Base-by-base conservation (phyloP, 1,139 yeast species). In the Zygosaccharomyces pseudobailii region DNA sequence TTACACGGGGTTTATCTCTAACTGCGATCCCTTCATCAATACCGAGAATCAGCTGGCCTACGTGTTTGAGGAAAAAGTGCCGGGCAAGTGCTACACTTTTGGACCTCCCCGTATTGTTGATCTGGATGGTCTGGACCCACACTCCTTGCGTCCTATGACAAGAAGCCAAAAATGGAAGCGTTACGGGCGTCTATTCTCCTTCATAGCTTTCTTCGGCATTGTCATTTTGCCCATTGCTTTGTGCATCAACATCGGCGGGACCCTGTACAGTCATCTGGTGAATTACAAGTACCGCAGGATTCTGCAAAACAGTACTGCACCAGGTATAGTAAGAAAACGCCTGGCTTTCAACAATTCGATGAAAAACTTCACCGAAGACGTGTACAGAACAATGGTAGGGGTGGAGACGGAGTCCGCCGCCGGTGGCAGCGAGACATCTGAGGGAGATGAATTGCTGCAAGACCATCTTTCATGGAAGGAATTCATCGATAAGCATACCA, bases 71-170 rank as follows among this genome's bases (percentile, higher is more conserved):
- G 48, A 54, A 17, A 48, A 55, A n/a, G 51, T 64, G 17, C 69
- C 69, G 2, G 59, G 57, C 9, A 51, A 50, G 36, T 44, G 52
- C 46, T 56, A 49, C 42, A 39, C 51, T 19, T 40, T 40, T 22
- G 45, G 49, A n/a, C 43, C 49, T 46, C 85, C 88, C 2, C 73
- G 76, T 48, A 71, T 83, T 56, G 76, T 84, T 19, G 84, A 84
- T 61, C 66, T 84, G 49, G 59, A 63, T 3, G 59, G 71, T 58
- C 76, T 28, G 49, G 66, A 32, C 55, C 52, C 58, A 3, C 32
- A 38, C 3, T 34, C 45, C 20, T 28, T 36, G 22, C 45, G 50
- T 17, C 54, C 49, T 6, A 34, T 43, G 30, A 39, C 42, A 2
- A 42, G 37, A 39, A 34, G 10, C 30, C 42, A 40, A 22, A 47